Evolutionary conservation across 768 basidiomycete species (phyloP), one percentile per base, ranked within the genome.

Genomic region (Podaxis pistillaris): DNA sequence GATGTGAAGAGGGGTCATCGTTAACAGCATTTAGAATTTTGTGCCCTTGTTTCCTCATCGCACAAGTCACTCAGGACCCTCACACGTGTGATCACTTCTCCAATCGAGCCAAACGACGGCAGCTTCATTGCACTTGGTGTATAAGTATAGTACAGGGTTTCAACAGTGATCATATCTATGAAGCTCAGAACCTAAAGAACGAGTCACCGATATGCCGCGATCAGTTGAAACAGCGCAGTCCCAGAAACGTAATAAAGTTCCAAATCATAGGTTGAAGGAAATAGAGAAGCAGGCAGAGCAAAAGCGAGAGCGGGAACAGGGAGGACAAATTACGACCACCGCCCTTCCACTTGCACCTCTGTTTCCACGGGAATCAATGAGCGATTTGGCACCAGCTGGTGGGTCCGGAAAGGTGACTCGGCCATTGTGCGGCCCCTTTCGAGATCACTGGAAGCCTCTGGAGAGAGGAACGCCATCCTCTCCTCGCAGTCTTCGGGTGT

Each of bases 381-480:
- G 22, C 67, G 69, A 40, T 68, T 67, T 37, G 71, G 68, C 56
- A 73, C 71, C 54, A 72, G 71, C 53, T 74, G 69, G 58, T 66
- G 65, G 41, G 68, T 59, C 52, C 75, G 73, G 66, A 79, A 80
- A 26, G 81, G 79, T 2, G 78, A 76, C 68, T 86, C 83, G 52
- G 77, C 72, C 85, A 86, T 86, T 57, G 72, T 54, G 47, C 70
- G 74, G 55, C 69, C 74, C n/a, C 66, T 66, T 66, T 80, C 80
- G 15, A 75, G 63, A 63, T 76, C 78, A 55, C 68, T 72, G 19
- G 68, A 62, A 63, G 65, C 67, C 37, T 75, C 51, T 68, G 41
- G 75, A n/a, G 59, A 75, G 68, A 87, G 74, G 71, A 88, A 87
- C 2, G 83, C 83, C 37, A 82, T 70, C 13, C 76, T 78, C 69